These are phyloP conservation scores for Chlorella sorokiniana DNA, from an alignment of 139 green algal genomes.

Conservation along the genomic window DNA sequence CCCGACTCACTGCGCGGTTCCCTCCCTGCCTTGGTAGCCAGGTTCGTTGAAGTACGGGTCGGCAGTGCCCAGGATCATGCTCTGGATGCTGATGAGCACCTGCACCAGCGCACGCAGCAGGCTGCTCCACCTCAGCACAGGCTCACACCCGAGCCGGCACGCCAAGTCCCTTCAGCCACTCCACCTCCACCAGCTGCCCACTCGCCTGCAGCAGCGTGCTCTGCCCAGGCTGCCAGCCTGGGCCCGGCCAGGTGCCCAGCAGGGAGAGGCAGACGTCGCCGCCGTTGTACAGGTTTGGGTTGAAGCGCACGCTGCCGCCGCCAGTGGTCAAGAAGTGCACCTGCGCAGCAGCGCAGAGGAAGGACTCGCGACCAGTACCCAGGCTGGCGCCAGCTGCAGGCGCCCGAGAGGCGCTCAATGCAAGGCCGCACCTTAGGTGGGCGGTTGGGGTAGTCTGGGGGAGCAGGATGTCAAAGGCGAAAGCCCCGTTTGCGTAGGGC, in stretches of 20 bases:
- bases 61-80: slow-evolving; percentile 50
- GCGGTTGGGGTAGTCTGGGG: slow-evolving; percentile 57
- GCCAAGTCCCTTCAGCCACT: no score
- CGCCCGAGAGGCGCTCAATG: background rate
- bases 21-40: slow-evolving; percentile 55
- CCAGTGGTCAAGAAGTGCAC: slow-evolving; percentile 73
- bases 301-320: slow-evolving; percentile 67
- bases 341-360: background rate
- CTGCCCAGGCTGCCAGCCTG: slow-evolving; percentile 67
- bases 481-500: slow-evolving; percentile 48
- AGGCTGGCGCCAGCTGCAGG: background rate
- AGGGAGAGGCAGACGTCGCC: slow-evolving; percentile 73
- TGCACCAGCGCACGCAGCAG: background rate
- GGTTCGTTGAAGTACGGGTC: slow-evolving; percentile 78
- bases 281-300: slow-evolving; percentile 78
- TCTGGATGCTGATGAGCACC: slow-evolving; percentile 49
- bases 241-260: slow-evolving; percentile 73
- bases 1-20: slow-evolving; percentile 41
- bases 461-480: slow-evolving; percentile 75
- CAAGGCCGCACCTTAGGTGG: slow-evolving; percentile 40
- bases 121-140: slow-evolving; percentile 57
- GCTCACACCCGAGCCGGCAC: no score
- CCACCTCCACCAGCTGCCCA: no score
- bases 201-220: slow-evolving; percentile 76
- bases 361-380: background rate